Conservation (phyloP, 345 rosid genomes). For the Viola odorata region DNA sequence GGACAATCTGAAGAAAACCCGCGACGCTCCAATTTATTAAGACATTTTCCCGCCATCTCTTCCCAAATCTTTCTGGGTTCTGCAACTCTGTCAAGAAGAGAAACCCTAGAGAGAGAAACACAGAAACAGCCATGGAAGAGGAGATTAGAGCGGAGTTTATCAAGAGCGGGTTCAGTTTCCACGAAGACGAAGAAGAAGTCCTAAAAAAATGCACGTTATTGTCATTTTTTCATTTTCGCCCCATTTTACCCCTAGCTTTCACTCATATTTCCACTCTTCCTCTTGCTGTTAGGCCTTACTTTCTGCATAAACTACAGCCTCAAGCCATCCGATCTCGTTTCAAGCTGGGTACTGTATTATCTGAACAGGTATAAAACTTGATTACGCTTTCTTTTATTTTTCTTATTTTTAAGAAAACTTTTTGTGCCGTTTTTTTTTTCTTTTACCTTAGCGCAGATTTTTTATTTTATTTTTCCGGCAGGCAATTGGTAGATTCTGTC, state of each 20-base stretch:
- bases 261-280: conserved; percentile 3
- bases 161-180: conserved; percentile 50
- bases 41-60: conserved; percentile 54
- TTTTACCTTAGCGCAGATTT: not conserved
- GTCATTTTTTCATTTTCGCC: not conserved
- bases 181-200: conserved; percentile 49
- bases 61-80: not conserved
- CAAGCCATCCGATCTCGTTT: conserved; percentile 70
- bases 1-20: too few relatives aligned
- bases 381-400: not conserved
- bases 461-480: conserved; percentile 19
- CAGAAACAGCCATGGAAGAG: conserved; percentile 45
- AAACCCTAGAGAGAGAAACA: conserved; percentile 31
- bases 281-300: conserved; percentile 48
- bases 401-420: not conserved
- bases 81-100: not conserved
- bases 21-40: not conserved
- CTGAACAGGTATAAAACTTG: conserved; percentile 55
- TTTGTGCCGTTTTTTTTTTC: not conserved
- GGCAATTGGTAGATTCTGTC: conserved; percentile 51
- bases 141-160: conserved; percentile 65
- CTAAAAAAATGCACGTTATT: conserved; percentile 53
- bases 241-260: conserved; percentile 1
- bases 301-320: conserved; percentile 71
- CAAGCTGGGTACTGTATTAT: conserved; percentile 87